Conservation (phyloP, 352 stramenopile genomes). For the Phytophthora pluvialis region DNA sequence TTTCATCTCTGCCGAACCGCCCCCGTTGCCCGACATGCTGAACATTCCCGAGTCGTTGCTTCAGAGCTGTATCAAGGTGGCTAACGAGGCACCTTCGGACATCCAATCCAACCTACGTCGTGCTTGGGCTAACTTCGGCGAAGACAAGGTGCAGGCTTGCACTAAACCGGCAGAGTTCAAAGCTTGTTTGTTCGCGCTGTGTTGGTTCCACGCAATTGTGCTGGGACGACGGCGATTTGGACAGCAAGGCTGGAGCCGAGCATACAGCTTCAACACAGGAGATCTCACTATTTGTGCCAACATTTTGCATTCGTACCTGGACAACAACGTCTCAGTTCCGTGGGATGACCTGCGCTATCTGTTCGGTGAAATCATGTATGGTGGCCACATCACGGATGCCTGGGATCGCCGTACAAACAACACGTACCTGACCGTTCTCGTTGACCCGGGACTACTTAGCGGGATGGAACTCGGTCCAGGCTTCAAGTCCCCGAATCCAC, state of each 20-base stretch:
- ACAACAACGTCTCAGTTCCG: constrained; percentile 91
- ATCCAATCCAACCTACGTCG: constrained; percentile 95
- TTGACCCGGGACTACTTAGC: constrained; percentile 86
- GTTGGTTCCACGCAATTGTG: constrained; percentile 97
- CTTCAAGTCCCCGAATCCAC: constrained; percentile 93
- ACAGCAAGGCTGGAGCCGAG: constrained; percentile 94
- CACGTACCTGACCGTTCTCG: constrained; percentile 92
- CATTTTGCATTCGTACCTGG: constrained; percentile 93
- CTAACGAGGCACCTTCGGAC: constrained; percentile 95
- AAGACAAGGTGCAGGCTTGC: constrained; percentile 89
- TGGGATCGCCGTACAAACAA: constrained; percentile 97
- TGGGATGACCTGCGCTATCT: constrained; percentile 97
- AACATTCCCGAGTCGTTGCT: constrained; percentile 97
- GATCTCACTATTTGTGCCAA: constrained; percentile 96
- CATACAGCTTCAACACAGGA: constrained; percentile 96
- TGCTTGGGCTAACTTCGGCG: constrained; percentile 94
- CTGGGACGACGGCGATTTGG: constrained; percentile 92
- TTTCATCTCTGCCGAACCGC: constrained; percentile 96
- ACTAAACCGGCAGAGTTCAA: constrained; percentile 93
- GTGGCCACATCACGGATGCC: constrained; percentile 95
- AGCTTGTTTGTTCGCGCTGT: constrained; percentile 94
- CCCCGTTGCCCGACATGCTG: constrained; percentile 92
- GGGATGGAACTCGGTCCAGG: constrained; percentile 94
- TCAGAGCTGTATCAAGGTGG: constrained; percentile 96
- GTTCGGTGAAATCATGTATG: constrained; percentile 98